Evolutionary conservation across 2,329 filamentous ascomycete species (phyloP).

Genomic region (Fusarium decemcellulare): DNA sequence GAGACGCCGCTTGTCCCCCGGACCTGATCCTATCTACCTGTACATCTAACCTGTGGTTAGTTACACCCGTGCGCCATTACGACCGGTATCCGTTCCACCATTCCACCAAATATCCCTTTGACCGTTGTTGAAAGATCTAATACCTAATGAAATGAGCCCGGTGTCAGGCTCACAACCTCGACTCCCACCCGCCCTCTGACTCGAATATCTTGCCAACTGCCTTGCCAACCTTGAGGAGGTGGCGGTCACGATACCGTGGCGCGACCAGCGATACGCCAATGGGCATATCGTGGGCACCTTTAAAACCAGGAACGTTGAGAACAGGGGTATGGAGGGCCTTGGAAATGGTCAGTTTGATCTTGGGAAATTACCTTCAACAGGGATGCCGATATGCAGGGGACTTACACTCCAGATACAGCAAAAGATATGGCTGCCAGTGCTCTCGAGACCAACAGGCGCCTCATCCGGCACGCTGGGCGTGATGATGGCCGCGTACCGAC

Average conservation of each 20-base stretch:
- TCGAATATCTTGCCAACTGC: slow-evolving; percentile 54
- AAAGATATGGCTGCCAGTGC: slow-evolving; percentile 70
- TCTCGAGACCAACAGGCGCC: slow-evolving; percentile 67
- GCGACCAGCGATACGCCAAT: slow-evolving; percentile 70
- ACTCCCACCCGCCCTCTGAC: slow-evolving; percentile 47
- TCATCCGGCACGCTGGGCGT: slow-evolving; percentile 73
- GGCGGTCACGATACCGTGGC: slow-evolving; percentile 61
- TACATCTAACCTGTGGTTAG: slow-evolving; percentile 9
- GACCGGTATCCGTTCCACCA: not conserved
- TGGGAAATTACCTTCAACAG: not conserved
- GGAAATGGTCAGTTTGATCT: slow-evolving; percentile 5
- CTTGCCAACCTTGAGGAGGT: slow-evolving; percentile 60
- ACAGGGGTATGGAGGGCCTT: slow-evolving; percentile 71
- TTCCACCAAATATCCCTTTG: not conserved
- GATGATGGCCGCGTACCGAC: slow-evolving; percentile 68
- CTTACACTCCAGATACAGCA: slow-evolving; percentile 68
- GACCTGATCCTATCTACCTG: slow-evolving; percentile 2
- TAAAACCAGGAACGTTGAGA: slow-evolving; percentile 75
- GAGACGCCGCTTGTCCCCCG: not conserved
- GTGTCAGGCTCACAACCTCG: not conserved
- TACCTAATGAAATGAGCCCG: not conserved
- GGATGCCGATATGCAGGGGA: not conserved
- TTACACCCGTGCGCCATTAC: slow-evolving; percentile 12
- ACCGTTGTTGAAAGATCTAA: slow-evolving; percentile 4
- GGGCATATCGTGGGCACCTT: slow-evolving; percentile 67